Conservation (phyloP, 306 rosid genomes). For the Pterocarpus macrocarpus region DNA sequence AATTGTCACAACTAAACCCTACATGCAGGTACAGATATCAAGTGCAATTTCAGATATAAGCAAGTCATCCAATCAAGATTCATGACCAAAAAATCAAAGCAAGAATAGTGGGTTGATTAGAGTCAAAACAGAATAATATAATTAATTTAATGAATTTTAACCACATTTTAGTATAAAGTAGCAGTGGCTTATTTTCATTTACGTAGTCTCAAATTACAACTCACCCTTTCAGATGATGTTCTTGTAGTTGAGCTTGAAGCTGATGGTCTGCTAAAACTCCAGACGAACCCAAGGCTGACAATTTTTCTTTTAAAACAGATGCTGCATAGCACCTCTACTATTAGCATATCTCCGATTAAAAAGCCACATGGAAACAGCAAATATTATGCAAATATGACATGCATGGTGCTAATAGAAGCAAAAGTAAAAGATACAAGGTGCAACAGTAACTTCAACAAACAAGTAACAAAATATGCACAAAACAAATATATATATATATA, state of each 20-base stretch:
- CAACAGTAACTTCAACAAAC: neutral
- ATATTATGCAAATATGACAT: conserved; percentile 31
- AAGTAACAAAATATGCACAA: conserved; percentile 13
- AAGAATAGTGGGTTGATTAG: neutral
- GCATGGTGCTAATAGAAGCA: conserved; percentile 15
- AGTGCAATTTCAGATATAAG: conserved; percentile 12
- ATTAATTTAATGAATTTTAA: conserved; percentile 17
- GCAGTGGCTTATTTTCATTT: conserved; percentile 33
- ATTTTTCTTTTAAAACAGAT: conserved; percentile 92
- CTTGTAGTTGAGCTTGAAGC: conserved; percentile 98
- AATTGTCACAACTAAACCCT: neutral
- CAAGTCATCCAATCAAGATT: conserved; percentile 36
- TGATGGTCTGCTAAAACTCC: conserved; percentile 98
- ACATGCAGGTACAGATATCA: neutral
- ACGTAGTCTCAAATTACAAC: conserved; percentile 43
- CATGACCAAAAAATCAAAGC: conserved; percentile 29
- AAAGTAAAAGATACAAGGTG: conserved; percentile 10
- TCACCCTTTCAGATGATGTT: conserved; percentile 91
- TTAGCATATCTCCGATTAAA: conserved; percentile 53
- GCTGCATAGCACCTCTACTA: conserved; percentile 67
- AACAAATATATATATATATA: conserved; percentile 23
- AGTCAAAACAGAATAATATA: conserved; percentile 14
- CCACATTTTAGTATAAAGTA: conserved; percentile 33
- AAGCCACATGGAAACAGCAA: conserved; percentile 33
- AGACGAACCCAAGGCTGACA: conserved; percentile 90